Evolutionary conservation across 169 alveolate species (phyloP).

Genomic region (Eimeria acervulina): DNA sequence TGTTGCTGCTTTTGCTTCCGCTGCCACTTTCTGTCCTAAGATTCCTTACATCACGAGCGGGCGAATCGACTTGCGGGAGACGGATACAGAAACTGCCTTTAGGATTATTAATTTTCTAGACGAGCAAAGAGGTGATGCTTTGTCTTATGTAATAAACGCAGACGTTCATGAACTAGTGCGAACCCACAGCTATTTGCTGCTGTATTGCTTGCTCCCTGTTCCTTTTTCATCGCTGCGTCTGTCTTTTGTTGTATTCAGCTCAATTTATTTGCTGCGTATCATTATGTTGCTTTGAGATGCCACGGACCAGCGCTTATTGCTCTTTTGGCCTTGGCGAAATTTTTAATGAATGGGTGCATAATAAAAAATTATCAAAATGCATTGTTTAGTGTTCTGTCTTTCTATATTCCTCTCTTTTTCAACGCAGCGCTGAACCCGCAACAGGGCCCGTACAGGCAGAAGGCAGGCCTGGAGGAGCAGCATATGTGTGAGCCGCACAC

Average conservation of each 20-base stretch:
- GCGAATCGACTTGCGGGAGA: slow-evolving; percentile 91
- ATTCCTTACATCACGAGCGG: slow-evolving; percentile 93
- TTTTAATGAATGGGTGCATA: no score
- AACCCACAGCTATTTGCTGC: not conserved
- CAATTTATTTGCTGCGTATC: not conserved
- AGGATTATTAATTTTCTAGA: slow-evolving; percentile 92
- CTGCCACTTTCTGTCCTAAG: slow-evolving; percentile 66
- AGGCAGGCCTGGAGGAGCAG: slow-evolving; percentile 87
- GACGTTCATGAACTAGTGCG: not conserved
- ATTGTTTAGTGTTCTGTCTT: not conserved
- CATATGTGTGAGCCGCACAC: slow-evolving; percentile 88
- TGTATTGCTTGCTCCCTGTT: not conserved
- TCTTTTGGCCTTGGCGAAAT: no score
- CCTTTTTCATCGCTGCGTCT: no score
- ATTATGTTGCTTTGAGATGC: no score
- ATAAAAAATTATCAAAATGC: no score
- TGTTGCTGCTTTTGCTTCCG: not conserved
- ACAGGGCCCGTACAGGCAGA: slow-evolving; percentile 84
- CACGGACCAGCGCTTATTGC: no score
- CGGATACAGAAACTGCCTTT: slow-evolving; percentile 95
- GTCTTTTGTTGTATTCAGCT: no score
- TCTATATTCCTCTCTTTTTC: not conserved
- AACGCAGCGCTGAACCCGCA: slow-evolving; percentile 80
- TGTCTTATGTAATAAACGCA: not conserved
- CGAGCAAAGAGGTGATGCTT: slow-evolving; percentile 87